A percentile compares a stretch with the other conserved stretches of the same genome.
Conservation (phyloP, 495 filamentous ascomycete genomes). For the Penicillium pancosmium region DNA sequence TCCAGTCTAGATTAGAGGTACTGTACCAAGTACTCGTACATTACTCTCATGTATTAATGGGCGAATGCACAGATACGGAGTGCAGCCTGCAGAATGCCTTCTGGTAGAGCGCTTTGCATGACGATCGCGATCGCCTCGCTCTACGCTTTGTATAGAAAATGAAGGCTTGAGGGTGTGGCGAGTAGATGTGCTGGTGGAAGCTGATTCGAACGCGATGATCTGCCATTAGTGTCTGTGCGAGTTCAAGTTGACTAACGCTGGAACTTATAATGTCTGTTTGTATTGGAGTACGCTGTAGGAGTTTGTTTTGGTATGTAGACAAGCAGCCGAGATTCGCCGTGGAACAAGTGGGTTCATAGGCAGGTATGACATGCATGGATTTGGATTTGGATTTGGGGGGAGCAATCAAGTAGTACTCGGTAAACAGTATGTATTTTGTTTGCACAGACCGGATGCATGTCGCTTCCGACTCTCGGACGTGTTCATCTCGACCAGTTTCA, state of each 20-base stretch:
- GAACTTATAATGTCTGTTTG: background rate
- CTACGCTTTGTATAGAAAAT: background rate
- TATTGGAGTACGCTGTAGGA: background rate
- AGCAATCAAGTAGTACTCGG: too few relatives aligned
- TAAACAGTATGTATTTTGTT: background rate
- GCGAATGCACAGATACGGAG: background rate
- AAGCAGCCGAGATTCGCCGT: background rate
- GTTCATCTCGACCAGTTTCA: conserved; percentile 4
- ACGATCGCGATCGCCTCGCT: background rate
- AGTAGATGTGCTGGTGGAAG: background rate
- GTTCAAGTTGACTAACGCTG: conserved; percentile 5
- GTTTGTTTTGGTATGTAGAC: background rate
- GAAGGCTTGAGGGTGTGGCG: background rate
- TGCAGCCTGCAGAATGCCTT: too few relatives aligned
- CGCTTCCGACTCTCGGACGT: conserved; percentile 7
- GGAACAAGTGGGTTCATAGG: conserved; percentile 6
- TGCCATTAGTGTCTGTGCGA: conserved; percentile 6
- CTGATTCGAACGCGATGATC: background rate
- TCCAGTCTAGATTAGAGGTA: too few relatives aligned
- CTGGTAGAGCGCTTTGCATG: background rate
- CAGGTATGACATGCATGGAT: conserved; percentile 34
- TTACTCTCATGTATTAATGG: background rate
- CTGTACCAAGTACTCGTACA: background rate
- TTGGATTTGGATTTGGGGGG: background rate
- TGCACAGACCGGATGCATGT: conserved; percentile 11